Percentiles rank a stretch among this genome's conserved stretches.
Conservation (phyloP, 1,139 yeast species). For the Kurtzmaniella quercitrusa region DNA sequence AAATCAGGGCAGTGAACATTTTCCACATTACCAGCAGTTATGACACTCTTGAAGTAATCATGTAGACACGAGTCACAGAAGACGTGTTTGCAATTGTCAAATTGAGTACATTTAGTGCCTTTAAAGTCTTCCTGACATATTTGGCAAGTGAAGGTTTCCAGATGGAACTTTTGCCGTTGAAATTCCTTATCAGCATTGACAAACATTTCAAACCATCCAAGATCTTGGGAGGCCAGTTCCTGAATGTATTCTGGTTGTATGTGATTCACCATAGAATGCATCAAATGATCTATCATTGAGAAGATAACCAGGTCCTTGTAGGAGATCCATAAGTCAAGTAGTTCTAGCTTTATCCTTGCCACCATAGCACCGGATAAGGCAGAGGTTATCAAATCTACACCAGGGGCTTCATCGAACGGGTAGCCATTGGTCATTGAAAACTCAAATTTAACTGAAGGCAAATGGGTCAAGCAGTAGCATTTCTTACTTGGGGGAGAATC, state of each 20-base stretch:
- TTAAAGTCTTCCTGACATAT: constrained; percentile 54
- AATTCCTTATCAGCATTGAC: constrained; percentile 3
- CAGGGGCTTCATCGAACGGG: constrained; percentile 28
- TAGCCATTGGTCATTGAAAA: constrained; percentile 26
- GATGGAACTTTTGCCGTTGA: constrained; percentile 26
- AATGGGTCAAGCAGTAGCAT: constrained; percentile 8
- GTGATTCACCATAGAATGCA: constrained; percentile 17
- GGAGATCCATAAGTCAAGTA: constrained; percentile 32
- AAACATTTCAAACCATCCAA: background rate
- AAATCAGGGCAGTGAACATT: constrained; percentile 60
- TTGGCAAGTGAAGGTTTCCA: constrained; percentile 47
- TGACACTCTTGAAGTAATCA: constrained; percentile 43
- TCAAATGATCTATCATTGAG: constrained; percentile 42
- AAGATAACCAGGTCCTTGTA: constrained; percentile 41
- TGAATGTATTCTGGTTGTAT: background rate
- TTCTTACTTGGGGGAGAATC: background rate
- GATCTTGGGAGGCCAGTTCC: background rate
- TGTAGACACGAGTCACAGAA: constrained; percentile 50
- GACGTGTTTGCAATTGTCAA: constrained; percentile 48
- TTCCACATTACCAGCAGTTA: constrained; percentile 48
- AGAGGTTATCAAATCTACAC: constrained; percentile 13
- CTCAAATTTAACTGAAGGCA: constrained; percentile 28
- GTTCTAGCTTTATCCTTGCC: constrained; percentile 12
- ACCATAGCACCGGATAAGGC: constrained; percentile 19
- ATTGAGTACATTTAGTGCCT: constrained; percentile 41